A percentile compares a stretch with the other conserved stretches of the same genome.
phyloP scores from a whole-genome alignment of 495 filamentous ascomycete species.

The Xylaria bambusicola region DNA sequence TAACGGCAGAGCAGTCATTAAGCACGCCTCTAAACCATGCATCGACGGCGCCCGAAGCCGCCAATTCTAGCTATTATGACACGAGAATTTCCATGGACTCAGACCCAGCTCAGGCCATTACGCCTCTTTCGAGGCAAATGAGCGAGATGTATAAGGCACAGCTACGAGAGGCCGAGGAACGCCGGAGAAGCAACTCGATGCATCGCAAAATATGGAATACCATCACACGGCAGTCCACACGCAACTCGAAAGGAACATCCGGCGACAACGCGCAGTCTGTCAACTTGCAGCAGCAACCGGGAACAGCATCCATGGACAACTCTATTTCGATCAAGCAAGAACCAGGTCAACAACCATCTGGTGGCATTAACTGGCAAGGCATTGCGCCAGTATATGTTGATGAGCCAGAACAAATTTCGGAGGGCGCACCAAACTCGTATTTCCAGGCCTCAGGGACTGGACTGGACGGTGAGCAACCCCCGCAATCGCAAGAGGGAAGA shows the following conservation, averaged over 20 bases:
- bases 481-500: constrained; percentile 19
- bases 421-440: constrained; percentile 11
- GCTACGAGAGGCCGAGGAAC: constrained; percentile 30
- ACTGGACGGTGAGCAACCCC: constrained; percentile 20
- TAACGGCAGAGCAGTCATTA: constrained; percentile 13
- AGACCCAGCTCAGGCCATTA: constrained; percentile 23
- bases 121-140: constrained; percentile 31
- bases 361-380: constrained; percentile 12
- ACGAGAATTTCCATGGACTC: constrained; percentile 37
- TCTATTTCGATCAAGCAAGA: constrained; percentile 26
- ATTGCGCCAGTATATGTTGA: constrained; percentile 20
- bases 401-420: constrained; percentile 32
- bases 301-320: constrained; percentile 19
- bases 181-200: constrained; percentile 28
- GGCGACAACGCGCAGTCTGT: constrained; percentile 21
- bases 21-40: constrained; percentile 24
- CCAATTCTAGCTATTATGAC: constrained; percentile 38
- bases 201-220: constrained; percentile 30
- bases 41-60: constrained; percentile 26
- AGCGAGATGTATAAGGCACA: constrained; percentile 33
- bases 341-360: constrained; percentile 11
- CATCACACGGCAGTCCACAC: constrained; percentile 34
- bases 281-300: constrained; percentile 26
- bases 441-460: background rate
- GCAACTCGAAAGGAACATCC: constrained; percentile 23